phyloP scores from a whole-genome alignment of 2,329 filamentous ascomycete genomes.

The Pleoardoris graminearum region DNA sequence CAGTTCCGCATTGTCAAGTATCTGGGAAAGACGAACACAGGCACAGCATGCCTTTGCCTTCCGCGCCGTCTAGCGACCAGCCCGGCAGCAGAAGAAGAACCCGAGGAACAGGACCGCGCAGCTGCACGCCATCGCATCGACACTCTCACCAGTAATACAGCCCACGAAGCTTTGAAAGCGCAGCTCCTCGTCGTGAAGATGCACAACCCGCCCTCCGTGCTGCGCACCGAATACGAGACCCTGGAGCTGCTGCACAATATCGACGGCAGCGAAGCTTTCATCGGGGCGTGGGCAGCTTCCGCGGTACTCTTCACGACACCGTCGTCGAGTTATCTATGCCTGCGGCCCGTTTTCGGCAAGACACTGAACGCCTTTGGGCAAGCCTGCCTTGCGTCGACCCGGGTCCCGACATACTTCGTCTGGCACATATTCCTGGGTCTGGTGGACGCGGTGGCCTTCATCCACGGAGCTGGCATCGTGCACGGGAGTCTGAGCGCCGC shows the following conservation, averaged over 20 bases:
- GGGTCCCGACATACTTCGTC: conserved; percentile 15
- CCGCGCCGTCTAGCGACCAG: background rate
- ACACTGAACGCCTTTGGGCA: conserved; percentile 15
- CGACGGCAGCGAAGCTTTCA: background rate
- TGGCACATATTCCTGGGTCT: conserved; percentile 19
- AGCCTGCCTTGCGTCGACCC: background rate
- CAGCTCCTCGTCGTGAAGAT: conserved; percentile 9
- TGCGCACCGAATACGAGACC: background rate
- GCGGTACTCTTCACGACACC: conserved; percentile 4
- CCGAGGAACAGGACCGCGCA: background rate
- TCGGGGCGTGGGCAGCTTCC: background rate
- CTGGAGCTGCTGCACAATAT: background rate
- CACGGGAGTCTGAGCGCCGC: conserved; percentile 6
- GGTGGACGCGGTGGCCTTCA: conserved; percentile 9
- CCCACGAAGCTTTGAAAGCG: background rate
- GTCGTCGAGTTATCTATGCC: conserved; percentile 7
- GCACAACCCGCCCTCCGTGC: background rate
- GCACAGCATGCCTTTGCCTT: background rate
- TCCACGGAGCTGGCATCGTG: conserved; percentile 9
- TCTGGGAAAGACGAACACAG: background rate
- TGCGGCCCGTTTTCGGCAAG: conserved; percentile 16
- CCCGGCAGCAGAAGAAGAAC: background rate
- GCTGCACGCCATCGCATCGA: background rate
- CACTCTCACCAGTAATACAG: no score
- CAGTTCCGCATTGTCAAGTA: background rate